Conservation (phyloP, 148 eudicot genomes). For the Spergularia marina region DNA sequence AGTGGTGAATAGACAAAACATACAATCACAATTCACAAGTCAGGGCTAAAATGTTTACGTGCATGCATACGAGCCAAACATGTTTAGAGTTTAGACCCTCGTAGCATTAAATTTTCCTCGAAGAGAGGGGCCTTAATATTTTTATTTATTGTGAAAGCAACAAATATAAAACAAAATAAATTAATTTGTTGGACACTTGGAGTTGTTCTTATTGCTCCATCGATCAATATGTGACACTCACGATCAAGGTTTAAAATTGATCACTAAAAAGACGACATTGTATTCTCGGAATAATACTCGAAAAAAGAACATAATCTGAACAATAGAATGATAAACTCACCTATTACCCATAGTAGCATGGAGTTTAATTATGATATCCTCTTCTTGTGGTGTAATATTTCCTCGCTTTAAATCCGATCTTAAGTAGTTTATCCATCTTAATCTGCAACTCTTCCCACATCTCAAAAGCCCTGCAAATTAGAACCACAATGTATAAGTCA, state of each 20-base stretch:
- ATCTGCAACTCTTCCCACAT: slow-evolving; percentile 90
- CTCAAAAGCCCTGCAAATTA: slow-evolving; percentile 54
- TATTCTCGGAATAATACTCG: no score
- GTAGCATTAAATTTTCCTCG: neutral
- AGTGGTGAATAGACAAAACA: no score
- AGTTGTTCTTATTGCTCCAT: no score
- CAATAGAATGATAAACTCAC: slow-evolving; percentile 22
- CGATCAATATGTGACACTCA: no score
- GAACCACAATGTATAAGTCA: neutral
- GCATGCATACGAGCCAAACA: slow-evolving; percentile 7
- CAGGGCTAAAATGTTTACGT: slow-evolving; percentile 5
- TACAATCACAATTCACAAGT: no score
- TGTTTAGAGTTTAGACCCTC: neutral
- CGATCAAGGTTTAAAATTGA: no score
- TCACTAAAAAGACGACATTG: no score
- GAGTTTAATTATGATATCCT: slow-evolving; percentile 56
- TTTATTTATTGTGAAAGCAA: neutral
- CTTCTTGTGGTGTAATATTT: slow-evolving; percentile 62
- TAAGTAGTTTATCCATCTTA: slow-evolving; percentile 88
- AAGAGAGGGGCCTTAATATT: slow-evolving; percentile 4
- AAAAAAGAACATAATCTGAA: neutral
- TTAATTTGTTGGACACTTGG: no score
- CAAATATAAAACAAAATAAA: neutral
- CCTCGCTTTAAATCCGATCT: slow-evolving; percentile 81
- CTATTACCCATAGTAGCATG: slow-evolving; percentile 67